These are phyloP conservation scores for Mycena epipterygia DNA, from an alignment of 768 basidiomycete species.

Conservation along the genomic window DNA sequence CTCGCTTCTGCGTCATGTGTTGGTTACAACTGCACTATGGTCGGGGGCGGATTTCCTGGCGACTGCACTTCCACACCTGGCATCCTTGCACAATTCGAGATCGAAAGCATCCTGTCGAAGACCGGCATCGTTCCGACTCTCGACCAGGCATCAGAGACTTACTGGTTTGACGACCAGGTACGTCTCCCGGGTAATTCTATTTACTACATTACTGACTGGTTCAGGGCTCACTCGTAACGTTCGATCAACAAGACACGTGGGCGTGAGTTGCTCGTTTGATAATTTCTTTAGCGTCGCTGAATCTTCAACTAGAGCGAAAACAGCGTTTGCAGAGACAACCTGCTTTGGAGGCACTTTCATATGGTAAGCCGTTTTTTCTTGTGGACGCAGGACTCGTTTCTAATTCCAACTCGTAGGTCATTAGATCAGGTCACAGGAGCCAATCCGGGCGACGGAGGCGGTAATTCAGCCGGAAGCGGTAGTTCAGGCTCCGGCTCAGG, in stretches of 20 bases:
- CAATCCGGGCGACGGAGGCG: constrained; percentile 6
- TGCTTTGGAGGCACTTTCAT: constrained; percentile 38
- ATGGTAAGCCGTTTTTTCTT: constrained; percentile 17
- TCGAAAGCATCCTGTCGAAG: not conserved
- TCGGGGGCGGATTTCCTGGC: constrained; percentile 28
- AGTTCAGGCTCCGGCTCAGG: not conserved
- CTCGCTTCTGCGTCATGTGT: constrained; percentile 22
- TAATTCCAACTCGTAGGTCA: not conserved
- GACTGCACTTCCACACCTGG: constrained; percentile 7
- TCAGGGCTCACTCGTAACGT: constrained; percentile 31
- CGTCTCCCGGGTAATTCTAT: not conserved
- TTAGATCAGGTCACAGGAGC: constrained; percentile 6
- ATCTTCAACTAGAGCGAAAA: constrained; percentile 12
- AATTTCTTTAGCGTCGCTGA: not conserved
- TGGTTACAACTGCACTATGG: constrained; percentile 37
- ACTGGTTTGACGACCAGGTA: constrained; percentile 34
- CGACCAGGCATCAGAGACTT: constrained; percentile 28
- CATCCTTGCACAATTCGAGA: constrained; percentile 34
- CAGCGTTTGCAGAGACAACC: constrained; percentile 27
- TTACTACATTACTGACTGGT: not conserved
- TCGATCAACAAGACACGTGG: constrained; percentile 36
- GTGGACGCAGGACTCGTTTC: not conserved
- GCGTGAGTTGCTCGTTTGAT: constrained; percentile 16
- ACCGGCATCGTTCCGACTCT: constrained; percentile 24
- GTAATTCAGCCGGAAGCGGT: not conserved